Percentiles rank a stretch among this genome's conserved stretches.
phyloP scores from a whole-genome alignment of 2,329 filamentous ascomycete species.

The Botrytis medusae region DNA sequence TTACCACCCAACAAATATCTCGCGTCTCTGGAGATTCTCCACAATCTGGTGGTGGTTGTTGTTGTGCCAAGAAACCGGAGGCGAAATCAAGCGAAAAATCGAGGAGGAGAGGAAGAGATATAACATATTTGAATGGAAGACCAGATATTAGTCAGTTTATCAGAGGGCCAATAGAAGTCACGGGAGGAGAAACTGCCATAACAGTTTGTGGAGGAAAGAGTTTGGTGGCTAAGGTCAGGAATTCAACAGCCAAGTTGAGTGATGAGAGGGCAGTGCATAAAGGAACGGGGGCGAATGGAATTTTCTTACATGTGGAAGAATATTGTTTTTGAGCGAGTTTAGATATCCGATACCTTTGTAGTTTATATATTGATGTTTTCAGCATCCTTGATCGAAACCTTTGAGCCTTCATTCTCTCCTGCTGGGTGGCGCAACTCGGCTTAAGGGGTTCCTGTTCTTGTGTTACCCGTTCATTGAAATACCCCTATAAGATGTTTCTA shows the following conservation, averaged over 20 bases:
- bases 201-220: conserved; percentile 60
- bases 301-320: conserved; percentile 60
- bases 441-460: neutral
- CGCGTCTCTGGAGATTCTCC: neutral
- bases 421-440: too few relatives aligned
- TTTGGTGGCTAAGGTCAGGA: conserved; percentile 54
- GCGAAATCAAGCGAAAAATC: neutral
- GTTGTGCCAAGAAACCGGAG: conserved; percentile 15
- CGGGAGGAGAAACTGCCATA: conserved; percentile 60
- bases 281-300: conserved; percentile 62
- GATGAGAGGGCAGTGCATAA: conserved; percentile 65
- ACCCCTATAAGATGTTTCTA: neutral
- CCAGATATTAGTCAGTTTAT: conserved; percentile 55
- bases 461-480: neutral
- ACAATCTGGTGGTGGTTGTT: conserved; percentile 8
- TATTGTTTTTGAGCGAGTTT: conserved; percentile 49
- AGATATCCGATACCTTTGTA: neutral
- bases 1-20: conserved; percentile 3
- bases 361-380: neutral
- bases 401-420: neutral
- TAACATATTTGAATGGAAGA: conserved; percentile 38
- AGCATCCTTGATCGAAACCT: neutral
- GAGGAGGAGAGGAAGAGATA: conserved; percentile 37
- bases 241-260: conserved; percentile 55
- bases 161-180: conserved; percentile 54